Evolutionary conservation across 2,329 filamentous ascomycete genomes (phyloP), one percentile per base, ranked within the genome.

Genomic region (Chaetomiaceae sp.): DNA sequence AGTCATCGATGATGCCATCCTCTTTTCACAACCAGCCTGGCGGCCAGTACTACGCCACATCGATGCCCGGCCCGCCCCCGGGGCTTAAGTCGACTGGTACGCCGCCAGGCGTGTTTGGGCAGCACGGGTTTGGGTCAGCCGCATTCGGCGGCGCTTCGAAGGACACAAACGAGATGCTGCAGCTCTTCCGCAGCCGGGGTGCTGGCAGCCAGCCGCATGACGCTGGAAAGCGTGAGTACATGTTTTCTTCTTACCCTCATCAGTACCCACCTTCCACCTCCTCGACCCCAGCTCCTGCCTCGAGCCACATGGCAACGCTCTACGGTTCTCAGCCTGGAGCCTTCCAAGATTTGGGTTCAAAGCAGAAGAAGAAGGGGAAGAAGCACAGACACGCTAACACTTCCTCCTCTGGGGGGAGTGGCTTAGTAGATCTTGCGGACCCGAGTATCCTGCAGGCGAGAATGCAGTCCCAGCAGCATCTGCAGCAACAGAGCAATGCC

Each of bases 301-400:
- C 89, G 79, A 86, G 87, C 79, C 86, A 91, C 80, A 80, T 92
- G 78, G 87, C 83, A 82, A 88, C 89, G 82, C 89, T 94, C 80
- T 95, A 95, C 79, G 89, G 87, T 76, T 80, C 84, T 71, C 87
- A 88, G 77, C 78, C 87, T 79, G 89, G 87, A 79, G 82, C 84
- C 76, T 90, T 89, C 78, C 88, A 91, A 85, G 90, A 95, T 72
- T 85, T 86, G 77, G 87, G 87, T 77, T 86, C 89, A 78, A 95
- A 96, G 86, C 90, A 95, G 84, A 96, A 95, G 87, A 96, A 96
- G 85, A 96, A 96, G 90, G 90, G 90, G 80, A 96, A 96, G 85
- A 96, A 96, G 90, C 92, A 96, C 82, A 95, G 91, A 86, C 91
- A 96, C 86, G 92, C 90, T 94, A 96, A 96, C 90, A 96, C 92